These are phyloP conservation scores for Thuja plicata DNA, from an alignment of 83 land plant species.

Conservation along the genomic window DNA sequence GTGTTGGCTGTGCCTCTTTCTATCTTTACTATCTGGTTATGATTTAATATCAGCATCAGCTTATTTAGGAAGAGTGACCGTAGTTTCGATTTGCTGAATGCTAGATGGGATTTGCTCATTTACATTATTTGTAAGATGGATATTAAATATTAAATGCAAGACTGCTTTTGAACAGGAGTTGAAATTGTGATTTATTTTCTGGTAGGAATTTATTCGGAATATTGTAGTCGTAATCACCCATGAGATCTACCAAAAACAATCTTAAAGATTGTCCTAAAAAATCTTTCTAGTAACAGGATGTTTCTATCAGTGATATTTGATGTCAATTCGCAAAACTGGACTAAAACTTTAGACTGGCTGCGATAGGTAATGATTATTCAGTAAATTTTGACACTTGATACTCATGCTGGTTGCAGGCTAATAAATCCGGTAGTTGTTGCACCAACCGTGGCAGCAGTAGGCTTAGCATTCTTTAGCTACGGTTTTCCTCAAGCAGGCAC, in stretches of 20 bases:
- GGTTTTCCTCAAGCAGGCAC: slow-evolving; percentile 93
- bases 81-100: not conserved
- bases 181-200: not conserved
- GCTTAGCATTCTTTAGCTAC: slow-evolving; percentile 88
- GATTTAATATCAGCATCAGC: not conserved
- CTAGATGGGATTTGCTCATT: not conserved
- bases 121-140: not conserved
- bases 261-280: not conserved
- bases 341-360: not conserved
- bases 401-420: slow-evolving; percentile 47
- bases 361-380: not conserved
- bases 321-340: not conserved
- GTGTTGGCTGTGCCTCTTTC: not conserved
- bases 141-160: not conserved
- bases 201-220: not conserved
- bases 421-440: slow-evolving; percentile 98
- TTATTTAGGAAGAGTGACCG: not conserved
- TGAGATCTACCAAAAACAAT: not conserved
- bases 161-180: not conserved
- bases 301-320: not conserved
- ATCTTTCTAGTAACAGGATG: not conserved
- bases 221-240: not conserved
- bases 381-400: not conserved
- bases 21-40: not conserved
- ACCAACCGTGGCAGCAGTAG: slow-evolving; percentile 94